phyloP scores from a whole-genome alignment of 768 basidiomycete genomes.

The Terana coerulea region DNA sequence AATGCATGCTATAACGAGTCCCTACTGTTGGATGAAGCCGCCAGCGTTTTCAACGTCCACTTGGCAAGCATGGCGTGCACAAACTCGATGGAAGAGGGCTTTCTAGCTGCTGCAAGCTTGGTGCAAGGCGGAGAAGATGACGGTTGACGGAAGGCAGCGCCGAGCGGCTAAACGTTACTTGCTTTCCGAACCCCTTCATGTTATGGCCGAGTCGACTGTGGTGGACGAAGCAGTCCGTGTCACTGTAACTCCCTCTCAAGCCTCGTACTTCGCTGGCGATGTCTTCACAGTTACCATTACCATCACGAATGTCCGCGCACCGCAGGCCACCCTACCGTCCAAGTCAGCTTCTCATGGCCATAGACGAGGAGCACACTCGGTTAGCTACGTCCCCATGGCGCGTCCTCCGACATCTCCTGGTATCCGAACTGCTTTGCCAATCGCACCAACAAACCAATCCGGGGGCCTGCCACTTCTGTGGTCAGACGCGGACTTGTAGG shows the following conservation, averaged over 20 bases:
- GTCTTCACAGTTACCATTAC: slow-evolving; percentile 79
- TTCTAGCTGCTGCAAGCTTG: no score
- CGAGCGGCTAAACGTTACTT: not conserved
- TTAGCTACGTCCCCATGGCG: slow-evolving; percentile 78
- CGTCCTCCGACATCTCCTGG: slow-evolving; percentile 83
- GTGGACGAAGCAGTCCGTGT: slow-evolving; percentile 47
- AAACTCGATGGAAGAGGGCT: no score
- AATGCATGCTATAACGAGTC: no score
- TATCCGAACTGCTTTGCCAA: slow-evolving; percentile 32
- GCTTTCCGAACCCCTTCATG: no score
- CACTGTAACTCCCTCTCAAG: slow-evolving; percentile 73
- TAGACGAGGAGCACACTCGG: slow-evolving; percentile 72
- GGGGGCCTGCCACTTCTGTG: slow-evolving; percentile 10
- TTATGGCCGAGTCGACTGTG: slow-evolving; percentile 2
- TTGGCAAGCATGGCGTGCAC: no score
- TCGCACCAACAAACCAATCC: slow-evolving; percentile 30
- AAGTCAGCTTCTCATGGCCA: slow-evolving; percentile 38
- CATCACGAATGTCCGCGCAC: slow-evolving; percentile 76
- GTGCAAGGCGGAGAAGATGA: slow-evolving; percentile 1
- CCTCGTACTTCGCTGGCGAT: slow-evolving; percentile 93
- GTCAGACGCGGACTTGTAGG: slow-evolving; percentile 57
- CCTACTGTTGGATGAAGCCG: no score
- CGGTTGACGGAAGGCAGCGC: not conserved
- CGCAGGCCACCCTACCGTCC: slow-evolving; percentile 36
- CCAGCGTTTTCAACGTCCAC: no score